phyloP scores from a whole-genome alignment of 306 rosid genomes.

The Vicia faba region DNA sequence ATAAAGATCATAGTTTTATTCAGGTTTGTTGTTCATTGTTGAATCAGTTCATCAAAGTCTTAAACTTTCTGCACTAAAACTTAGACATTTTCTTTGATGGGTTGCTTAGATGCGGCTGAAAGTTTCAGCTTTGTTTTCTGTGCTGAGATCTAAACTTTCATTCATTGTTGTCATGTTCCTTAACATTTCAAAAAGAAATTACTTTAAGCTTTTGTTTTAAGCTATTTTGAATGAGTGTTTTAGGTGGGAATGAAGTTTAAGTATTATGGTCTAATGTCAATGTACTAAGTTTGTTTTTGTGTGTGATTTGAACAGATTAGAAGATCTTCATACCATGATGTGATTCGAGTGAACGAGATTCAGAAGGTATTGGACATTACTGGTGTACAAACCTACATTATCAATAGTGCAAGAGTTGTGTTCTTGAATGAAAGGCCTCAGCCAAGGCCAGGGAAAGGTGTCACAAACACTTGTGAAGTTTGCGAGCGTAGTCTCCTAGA shows the following conservation, averaged over 20 bases:
- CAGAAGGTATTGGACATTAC: conserved; percentile 90
- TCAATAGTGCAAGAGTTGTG: conserved; percentile 95
- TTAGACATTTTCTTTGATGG: conserved; percentile 25
- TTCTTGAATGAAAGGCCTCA: conserved; percentile 97
- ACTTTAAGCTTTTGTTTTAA: neutral
- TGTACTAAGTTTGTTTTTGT: conserved; percentile 4
- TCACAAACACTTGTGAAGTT: conserved; percentile 96
- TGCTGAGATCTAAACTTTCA: conserved; percentile 19
- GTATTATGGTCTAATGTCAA: neutral
- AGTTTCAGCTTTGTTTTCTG: neutral
- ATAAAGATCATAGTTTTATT: conserved; percentile 87
- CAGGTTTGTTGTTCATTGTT: conserved; percentile 53
- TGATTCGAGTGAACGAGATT: conserved; percentile 88
- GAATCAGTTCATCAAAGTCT: neutral
- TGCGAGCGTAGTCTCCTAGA: conserved; percentile 98
- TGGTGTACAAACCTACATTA: conserved; percentile 95
- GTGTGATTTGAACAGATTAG: conserved; percentile 60
- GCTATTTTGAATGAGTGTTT: conserved; percentile 3
- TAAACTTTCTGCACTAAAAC: neutral
- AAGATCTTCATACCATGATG: conserved; percentile 97
- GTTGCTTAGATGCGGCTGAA: conserved; percentile 17
- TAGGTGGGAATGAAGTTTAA: neutral
- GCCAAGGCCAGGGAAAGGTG: conserved; percentile 99
- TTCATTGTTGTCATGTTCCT: neutral
- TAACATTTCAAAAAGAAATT: conserved; percentile 9